Base-by-base conservation (phyloP, 1,139 yeast species). In the Pneumocystis oryctolagi region DNA sequence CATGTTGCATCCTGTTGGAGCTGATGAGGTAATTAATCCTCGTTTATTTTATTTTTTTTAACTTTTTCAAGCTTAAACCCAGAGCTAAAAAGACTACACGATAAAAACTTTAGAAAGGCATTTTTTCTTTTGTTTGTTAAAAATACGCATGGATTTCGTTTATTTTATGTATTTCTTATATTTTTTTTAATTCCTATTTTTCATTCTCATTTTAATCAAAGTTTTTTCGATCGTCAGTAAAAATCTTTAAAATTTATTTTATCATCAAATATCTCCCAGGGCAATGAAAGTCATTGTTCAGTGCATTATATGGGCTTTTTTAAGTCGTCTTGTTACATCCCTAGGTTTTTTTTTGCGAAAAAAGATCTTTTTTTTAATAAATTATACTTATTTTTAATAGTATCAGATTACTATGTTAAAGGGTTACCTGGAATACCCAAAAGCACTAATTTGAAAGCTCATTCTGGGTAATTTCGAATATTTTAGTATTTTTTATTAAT, bases 1-100 rank as follows among this genome's bases (percentile, higher is more conserved):
- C 67, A 86, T 88, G 74, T 77, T 92, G 64, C 98, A 92, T 74
- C 84, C 92, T 6, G 83, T 87, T 31, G 84, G 83, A 67, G 97
- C 89, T 64, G 92, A 83, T 62, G 98, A 92, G 73, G 87, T 87
- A 62, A 87, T 71, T 85, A n/a, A 86, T 75, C 79, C 75, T 34
- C 9, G 12, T 25, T 34, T 57, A 37, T 37, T 25, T 34, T 20
- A 42, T 20, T 20, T 42, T 20, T n/a, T 42, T 16, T 42, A 9
- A 9, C 18, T 40, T 20, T 40, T n/a, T 40, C 47, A 18, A 47
- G 55, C 55, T 47, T 25, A 47, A 47, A 25, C 55, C 55, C 5
- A 47, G 55, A 25, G 55, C 55, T 9, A 47, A 47, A 47, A 47
- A 47, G 25, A 47, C 55, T 25, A 47, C 55, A 8, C 31, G 55